phyloP scores from a whole-genome alignment of 768 basidiomycete species.

The Boletus sp. region DNA sequence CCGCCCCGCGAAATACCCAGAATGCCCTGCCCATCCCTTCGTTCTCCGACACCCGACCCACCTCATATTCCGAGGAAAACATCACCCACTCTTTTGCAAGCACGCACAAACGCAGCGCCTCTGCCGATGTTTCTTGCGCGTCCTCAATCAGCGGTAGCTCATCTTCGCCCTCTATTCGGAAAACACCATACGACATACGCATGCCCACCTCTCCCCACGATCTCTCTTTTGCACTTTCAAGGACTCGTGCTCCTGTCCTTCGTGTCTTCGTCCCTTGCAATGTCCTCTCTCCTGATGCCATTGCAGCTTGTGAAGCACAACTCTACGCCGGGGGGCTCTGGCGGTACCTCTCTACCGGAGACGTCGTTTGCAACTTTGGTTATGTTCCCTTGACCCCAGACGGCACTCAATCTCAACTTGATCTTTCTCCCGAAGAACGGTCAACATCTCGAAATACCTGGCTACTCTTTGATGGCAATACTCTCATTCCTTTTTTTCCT shows the following conservation, averaged over 20 bases:
- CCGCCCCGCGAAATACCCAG: neutral
- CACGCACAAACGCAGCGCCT: slow-evolving; percentile 41
- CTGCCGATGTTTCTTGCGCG: slow-evolving; percentile 44
- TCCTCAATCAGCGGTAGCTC: slow-evolving; percentile 31
- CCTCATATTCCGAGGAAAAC: slow-evolving; percentile 40
- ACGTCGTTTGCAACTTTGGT: slow-evolving; percentile 78
- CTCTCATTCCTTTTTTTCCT: slow-evolving; percentile 59
- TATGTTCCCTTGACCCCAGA: slow-evolving; percentile 52
- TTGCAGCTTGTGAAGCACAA: slow-evolving; percentile 64
- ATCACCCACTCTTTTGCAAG: slow-evolving; percentile 29
- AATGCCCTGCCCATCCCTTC: slow-evolving; percentile 5
- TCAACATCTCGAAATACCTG: slow-evolving; percentile 42
- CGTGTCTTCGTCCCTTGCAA: slow-evolving; percentile 75
- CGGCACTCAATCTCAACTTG: slow-evolving; percentile 22
- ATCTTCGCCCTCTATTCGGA: slow-evolving; percentile 21
- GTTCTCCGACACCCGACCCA: slow-evolving; percentile 24
- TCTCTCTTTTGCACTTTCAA: slow-evolving; percentile 54
- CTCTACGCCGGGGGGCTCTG: slow-evolving; percentile 66
- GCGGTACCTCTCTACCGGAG: slow-evolving; percentile 72
- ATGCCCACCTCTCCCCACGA: slow-evolving; percentile 52
- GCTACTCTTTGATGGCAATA: slow-evolving; percentile 70
- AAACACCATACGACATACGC: slow-evolving; percentile 10
- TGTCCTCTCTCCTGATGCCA: slow-evolving; percentile 41
- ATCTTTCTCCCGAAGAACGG: slow-evolving; percentile 19
- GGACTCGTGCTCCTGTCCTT: slow-evolving; percentile 65